phyloP scores from a whole-genome alignment of 2,329 filamentous ascomycete genomes.

The Hypoxylon sp. region DNA sequence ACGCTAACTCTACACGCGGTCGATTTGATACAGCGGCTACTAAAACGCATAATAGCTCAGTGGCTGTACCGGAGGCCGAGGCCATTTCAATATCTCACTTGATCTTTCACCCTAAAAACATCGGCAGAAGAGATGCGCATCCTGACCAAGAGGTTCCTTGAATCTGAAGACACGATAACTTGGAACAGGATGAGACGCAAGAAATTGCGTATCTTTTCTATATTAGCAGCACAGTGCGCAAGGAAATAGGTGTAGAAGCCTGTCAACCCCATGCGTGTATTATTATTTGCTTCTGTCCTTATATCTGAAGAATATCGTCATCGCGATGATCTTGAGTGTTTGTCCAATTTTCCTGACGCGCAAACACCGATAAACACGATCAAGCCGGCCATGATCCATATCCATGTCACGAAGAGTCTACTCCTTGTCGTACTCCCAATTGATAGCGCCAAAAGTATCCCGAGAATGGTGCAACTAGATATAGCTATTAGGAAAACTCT shows the following conservation, averaged over 20 bases:
- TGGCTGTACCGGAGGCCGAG: constrained; percentile 19
- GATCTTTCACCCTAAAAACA: not conserved
- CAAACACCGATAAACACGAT: constrained; percentile 17
- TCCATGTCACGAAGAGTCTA: constrained; percentile 13
- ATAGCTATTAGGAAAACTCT: constrained; percentile 1
- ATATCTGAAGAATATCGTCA: not conserved
- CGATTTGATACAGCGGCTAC: not conserved
- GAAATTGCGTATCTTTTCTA: too few relatives aligned
- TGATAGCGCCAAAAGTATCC: not conserved
- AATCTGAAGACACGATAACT: not conserved
- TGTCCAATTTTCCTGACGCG: constrained; percentile 5
- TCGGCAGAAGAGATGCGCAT: not conserved
- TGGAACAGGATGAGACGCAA: too few relatives aligned
- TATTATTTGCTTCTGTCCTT: not conserved
- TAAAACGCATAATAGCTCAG: not conserved
- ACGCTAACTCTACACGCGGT: not conserved
- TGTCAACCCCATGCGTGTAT: not conserved
- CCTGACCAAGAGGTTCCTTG: not conserved
- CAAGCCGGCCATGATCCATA: constrained; percentile 9
- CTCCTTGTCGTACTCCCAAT: constrained; percentile 23
- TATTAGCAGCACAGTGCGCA: not conserved
- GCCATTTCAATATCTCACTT: not conserved
- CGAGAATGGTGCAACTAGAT: constrained; percentile 14
- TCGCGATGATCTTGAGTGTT: not conserved
- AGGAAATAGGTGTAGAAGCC: not conserved